These are phyloP conservation scores for Plasmodium inui DNA, from an alignment of 169 alveolate species.

Conservation along the genomic window DNA sequence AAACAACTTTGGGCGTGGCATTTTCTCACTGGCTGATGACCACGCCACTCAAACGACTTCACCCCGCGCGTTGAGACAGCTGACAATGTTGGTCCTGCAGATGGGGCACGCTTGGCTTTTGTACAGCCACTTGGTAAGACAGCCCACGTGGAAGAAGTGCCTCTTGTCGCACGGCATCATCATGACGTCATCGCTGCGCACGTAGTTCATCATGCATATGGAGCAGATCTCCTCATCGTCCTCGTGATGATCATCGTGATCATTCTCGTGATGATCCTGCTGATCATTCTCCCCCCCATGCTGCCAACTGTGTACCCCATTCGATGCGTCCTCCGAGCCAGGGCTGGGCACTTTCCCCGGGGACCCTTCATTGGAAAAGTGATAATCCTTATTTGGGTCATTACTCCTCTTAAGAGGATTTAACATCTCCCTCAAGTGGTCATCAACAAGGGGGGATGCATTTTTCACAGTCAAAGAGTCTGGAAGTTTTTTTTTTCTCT, in stretches of 20 bases:
- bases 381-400: not conserved
- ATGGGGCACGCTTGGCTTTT: constrained; percentile 85
- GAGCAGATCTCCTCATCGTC: constrained; percentile 46
- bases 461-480: not conserved
- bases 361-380: not conserved
- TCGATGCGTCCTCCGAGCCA: constrained; percentile 32
- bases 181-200: constrained; percentile 76
- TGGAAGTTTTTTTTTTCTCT: not conserved
- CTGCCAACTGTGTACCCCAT: constrained; percentile 11
- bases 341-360: not conserved
- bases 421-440: constrained; percentile 14
- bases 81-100: constrained; percentile 81
- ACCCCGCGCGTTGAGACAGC: constrained; percentile 25
- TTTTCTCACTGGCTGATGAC: not conserved
- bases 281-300: constrained; percentile 25
- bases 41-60: constrained; percentile 17
- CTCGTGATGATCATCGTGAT: not conserved
- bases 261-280: not conserved
- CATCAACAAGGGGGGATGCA: not conserved
- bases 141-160: constrained; percentile 83
- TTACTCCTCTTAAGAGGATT: constrained; percentile 13
- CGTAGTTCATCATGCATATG: constrained; percentile 73
- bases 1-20: not conserved
- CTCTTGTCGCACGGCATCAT: constrained; percentile 85
- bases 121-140: constrained; percentile 81